Evolutionary conservation across 2,329 filamentous ascomycete species (phyloP).

Genomic region (Penicillium sp.): DNA sequence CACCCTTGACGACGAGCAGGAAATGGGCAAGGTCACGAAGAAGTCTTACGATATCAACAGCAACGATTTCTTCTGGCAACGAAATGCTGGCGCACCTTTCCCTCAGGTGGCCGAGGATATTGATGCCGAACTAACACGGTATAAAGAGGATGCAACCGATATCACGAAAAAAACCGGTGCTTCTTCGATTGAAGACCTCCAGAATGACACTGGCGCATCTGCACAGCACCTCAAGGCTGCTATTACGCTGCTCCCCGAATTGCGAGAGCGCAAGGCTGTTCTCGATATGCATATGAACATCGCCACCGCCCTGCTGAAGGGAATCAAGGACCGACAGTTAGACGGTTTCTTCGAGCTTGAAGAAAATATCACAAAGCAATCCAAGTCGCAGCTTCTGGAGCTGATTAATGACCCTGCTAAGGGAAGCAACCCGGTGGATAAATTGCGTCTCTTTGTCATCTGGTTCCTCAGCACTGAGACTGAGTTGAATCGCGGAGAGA

Average conservation of each 20-base stretch:
- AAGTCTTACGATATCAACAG: slow-evolving; percentile 88
- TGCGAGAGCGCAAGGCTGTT: slow-evolving; percentile 87
- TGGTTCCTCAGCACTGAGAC: slow-evolving; percentile 96
- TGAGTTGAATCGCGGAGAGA: slow-evolving; percentile 79
- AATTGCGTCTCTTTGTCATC: slow-evolving; percentile 91
- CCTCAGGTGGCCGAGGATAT: slow-evolving; percentile 97
- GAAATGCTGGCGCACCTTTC: slow-evolving; percentile 88
- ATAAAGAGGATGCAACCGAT: slow-evolving; percentile 92
- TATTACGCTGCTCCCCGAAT: slow-evolving; percentile 87
- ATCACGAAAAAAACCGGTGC: slow-evolving; percentile 95
- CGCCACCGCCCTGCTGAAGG: slow-evolving; percentile 74
- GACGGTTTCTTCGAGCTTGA: slow-evolving; percentile 97
- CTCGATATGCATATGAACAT: slow-evolving; percentile 99
- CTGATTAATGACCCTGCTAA: slow-evolving; percentile 80
- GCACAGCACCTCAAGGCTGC: slow-evolving; percentile 95
- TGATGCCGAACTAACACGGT: slow-evolving; percentile 87
- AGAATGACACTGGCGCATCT: slow-evolving; percentile 84
- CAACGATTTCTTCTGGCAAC: slow-evolving; percentile 95
- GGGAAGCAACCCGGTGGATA: slow-evolving; percentile 83
- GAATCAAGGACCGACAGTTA: slow-evolving; percentile 92
- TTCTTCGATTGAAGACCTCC: slow-evolving; percentile 87
- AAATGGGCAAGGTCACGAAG: slow-evolving; percentile 75
- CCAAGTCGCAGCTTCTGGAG: slow-evolving; percentile 85
- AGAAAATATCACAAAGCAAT: slow-evolving; percentile 89
- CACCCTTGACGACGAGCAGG: slow-evolving; percentile 82